Percentiles rank a stretch among this genome's conserved stretches.
Evolutionary conservation across 305 asterid genomes (phyloP).

Genomic region (Solanum chacoense): DNA sequence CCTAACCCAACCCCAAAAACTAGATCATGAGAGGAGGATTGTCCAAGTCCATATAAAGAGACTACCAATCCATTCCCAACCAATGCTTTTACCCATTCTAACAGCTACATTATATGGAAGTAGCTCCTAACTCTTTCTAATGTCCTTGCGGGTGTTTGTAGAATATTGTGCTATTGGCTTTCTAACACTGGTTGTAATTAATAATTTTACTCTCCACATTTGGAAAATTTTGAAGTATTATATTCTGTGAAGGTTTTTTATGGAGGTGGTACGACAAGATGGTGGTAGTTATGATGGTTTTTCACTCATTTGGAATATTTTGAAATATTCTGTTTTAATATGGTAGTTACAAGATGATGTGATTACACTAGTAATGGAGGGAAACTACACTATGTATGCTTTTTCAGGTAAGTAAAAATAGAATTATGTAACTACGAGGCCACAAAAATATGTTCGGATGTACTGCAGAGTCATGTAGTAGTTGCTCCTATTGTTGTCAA

Average conservation of each 20-base stretch:
- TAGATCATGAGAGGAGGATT: background rate
- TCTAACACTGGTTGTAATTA: background rate
- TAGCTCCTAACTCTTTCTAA: background rate
- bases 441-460: background rate
- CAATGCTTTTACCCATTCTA: background rate
- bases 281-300: background rate
- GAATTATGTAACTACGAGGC: background rate
- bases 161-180: background rate
- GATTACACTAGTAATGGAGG: background rate
- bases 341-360: background rate
- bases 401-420: background rate
- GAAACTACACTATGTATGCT: background rate
- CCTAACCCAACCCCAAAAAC: background rate
- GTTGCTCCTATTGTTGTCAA: background rate
- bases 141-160: background rate
- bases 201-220: background rate
- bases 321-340: background rate
- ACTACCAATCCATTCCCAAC: background rate
- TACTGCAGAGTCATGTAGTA: background rate
- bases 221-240: background rate
- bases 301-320: background rate
- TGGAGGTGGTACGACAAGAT: background rate
- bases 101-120: background rate
- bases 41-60: background rate
- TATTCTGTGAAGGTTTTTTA: background rate